Conservation (phyloP, 164 flowering plant species). For the Sedum album region DNA sequence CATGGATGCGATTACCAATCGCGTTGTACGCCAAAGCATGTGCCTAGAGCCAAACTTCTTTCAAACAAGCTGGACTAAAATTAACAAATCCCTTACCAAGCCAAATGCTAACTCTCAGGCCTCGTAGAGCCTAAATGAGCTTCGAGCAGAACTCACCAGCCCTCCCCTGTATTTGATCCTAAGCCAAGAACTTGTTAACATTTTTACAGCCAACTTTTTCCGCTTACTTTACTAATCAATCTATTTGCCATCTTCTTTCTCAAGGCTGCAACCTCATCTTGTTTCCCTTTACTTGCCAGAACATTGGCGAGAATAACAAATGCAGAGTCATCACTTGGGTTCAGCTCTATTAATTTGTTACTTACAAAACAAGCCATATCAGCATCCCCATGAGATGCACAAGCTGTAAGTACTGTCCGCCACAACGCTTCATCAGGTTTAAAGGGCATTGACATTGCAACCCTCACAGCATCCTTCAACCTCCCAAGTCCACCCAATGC, state of each 20-base stretch:
- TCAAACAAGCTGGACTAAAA: neutral
- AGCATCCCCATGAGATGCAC: constrained; percentile 30
- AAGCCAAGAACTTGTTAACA: neutral
- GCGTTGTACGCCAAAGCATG: neutral
- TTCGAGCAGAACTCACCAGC: neutral
- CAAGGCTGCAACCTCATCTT: constrained; percentile 45
- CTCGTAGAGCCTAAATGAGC: neutral
- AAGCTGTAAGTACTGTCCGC: constrained; percentile 46
- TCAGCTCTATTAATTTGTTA: constrained; percentile 29
- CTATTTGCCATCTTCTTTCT: constrained; percentile 51
- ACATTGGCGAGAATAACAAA: constrained; percentile 52
- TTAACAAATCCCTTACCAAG: neutral
- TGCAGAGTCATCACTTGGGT: constrained; percentile 56
- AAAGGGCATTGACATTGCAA: constrained; percentile 55
- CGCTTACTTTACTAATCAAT: constrained; percentile 18
- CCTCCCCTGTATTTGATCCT: neutral
- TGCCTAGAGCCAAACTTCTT: neutral
- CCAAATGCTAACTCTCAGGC: neutral
- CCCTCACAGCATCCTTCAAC: constrained; percentile 44
- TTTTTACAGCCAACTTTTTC: neutral
- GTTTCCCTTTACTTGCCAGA: constrained; percentile 34
- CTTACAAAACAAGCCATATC: constrained; percentile 33
- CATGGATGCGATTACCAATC: neutral
- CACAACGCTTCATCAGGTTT: constrained; percentile 65
- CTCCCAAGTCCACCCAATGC: constrained; percentile 55